Evolutionary conservation across 2,329 filamentous ascomycete species (phyloP).

Genomic region (Orbilia javanica): DNA sequence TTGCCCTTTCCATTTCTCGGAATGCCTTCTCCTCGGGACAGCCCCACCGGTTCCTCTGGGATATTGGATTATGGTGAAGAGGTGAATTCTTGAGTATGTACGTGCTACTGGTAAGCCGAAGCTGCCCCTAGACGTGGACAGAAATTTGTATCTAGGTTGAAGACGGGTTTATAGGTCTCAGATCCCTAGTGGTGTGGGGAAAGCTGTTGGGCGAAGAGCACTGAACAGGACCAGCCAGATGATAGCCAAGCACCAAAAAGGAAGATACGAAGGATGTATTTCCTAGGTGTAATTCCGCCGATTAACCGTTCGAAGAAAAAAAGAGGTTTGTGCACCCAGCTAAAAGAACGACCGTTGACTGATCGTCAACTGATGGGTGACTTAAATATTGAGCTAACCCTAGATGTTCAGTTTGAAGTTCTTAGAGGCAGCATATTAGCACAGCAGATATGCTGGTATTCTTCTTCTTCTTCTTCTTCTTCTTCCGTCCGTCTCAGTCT

Average conservation of each 20-base stretch:
- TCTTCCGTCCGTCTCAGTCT: background rate
- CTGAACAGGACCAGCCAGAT: slow-evolving; percentile 16
- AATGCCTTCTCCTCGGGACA: background rate
- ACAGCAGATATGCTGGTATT: slow-evolving; percentile 18
- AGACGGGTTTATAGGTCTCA: too few relatives aligned
- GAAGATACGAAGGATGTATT: background rate
- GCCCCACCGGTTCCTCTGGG: background rate
- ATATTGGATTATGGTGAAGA: background rate
- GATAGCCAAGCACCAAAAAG: background rate
- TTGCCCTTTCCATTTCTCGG: slow-evolving; percentile 1
- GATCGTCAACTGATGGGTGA: slow-evolving; percentile 46
- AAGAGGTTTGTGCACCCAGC: slow-evolving; percentile 23
- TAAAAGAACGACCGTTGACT: slow-evolving; percentile 53
- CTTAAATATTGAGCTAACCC: background rate
- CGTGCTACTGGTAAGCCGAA: background rate
- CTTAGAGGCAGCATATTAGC: slow-evolving; percentile 33
- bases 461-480: background rate
- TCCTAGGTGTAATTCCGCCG: background rate
- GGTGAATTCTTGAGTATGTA: background rate
- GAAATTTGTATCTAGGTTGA: background rate
- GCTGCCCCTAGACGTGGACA: background rate
- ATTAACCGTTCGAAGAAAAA: background rate
- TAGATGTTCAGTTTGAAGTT: background rate
- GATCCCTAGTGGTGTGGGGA: background rate
- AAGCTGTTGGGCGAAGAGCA: background rate